Conservation (phyloP, 2,329 filamentous ascomycete species). For the Diaporthe sp. region DNA sequence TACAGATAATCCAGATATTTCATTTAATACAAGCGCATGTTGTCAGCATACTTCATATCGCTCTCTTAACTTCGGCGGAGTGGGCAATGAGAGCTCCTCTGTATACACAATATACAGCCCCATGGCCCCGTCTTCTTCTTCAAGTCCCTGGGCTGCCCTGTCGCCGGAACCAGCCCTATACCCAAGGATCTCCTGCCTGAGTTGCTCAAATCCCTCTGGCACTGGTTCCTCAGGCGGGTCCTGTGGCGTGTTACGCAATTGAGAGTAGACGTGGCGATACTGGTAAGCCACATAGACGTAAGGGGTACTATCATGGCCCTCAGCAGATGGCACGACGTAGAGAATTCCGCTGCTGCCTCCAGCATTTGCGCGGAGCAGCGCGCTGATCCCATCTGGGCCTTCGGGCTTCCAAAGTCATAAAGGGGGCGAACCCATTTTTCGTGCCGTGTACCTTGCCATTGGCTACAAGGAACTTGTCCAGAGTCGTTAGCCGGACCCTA, state of each 20-base stretch:
- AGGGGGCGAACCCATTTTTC: background rate
- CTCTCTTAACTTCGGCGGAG: background rate
- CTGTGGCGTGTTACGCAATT: background rate
- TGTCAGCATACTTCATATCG: background rate
- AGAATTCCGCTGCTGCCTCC: background rate
- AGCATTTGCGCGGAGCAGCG: background rate
- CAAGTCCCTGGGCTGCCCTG: background rate
- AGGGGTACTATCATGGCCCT: background rate
- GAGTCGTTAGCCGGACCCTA: background rate
- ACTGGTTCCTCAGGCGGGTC: conserved; percentile 4
- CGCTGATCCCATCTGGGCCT: background rate
- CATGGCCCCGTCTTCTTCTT: conserved; percentile 2
- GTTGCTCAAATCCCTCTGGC: background rate
- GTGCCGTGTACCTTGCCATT: background rate
- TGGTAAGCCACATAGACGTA: conserved; percentile 19
- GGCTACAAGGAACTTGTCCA: conserved; percentile 9
- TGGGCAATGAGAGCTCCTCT: background rate
- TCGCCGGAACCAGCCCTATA: background rate
- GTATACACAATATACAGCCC: conserved; percentile 9
- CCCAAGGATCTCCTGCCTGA: background rate
- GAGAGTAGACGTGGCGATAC: background rate
- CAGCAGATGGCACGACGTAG: conserved; percentile 15
- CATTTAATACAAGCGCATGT: background rate
- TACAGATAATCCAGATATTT: no score
- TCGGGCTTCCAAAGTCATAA: background rate